A percentile compares a stretch with the other conserved stretches of the same genome.
These are phyloP conservation scores for Daphne laureola DNA, from an alignment of 441 rosid species.

Conservation along the genomic window DNA sequence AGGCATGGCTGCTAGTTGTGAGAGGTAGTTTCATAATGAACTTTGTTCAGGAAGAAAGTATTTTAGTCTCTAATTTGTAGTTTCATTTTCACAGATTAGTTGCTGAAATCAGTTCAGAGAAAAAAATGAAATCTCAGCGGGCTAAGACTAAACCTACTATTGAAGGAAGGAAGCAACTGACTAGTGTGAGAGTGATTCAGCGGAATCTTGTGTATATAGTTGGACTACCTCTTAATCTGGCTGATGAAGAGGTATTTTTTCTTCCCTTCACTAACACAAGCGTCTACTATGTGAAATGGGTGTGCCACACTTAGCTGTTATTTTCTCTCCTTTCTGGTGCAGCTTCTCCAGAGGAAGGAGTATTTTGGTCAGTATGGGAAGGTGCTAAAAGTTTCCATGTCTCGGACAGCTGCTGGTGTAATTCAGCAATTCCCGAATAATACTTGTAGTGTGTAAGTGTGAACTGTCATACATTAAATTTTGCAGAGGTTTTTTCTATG, in stretches of 20 bases:
- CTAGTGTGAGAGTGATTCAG: constrained; percentile 52
- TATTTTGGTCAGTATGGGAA: constrained; percentile 65
- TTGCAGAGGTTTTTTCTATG: background rate
- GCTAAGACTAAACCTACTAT: constrained; percentile 36
- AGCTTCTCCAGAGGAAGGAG: constrained; percentile 52
- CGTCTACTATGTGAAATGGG: background rate
- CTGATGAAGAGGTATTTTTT: constrained; percentile 45
- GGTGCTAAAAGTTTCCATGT: constrained; percentile 63
- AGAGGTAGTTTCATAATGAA: constrained; percentile 28
- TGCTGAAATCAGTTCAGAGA: constrained; percentile 41
- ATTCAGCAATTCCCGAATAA: constrained; percentile 57
- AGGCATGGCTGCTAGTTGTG: constrained; percentile 48
- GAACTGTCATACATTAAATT: constrained; percentile 5
- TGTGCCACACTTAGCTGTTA: constrained; percentile 7
- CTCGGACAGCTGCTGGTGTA: constrained; percentile 51
- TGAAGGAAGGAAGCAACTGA: constrained; percentile 56
- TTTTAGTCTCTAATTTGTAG: constrained; percentile 6
- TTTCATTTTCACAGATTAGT: constrained; percentile 26
- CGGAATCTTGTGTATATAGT: constrained; percentile 60
- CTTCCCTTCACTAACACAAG: background rate
- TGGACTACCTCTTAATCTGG: constrained; percentile 54
- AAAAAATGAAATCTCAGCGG: constrained; percentile 43
- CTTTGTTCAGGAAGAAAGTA: constrained; percentile 16
- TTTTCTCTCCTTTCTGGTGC: constrained; percentile 14
- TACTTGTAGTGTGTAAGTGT: constrained; percentile 72